Evolutionary conservation across 2,329 filamentous ascomycete genomes (phyloP).

Genomic region (Neonectria ditissima): DNA sequence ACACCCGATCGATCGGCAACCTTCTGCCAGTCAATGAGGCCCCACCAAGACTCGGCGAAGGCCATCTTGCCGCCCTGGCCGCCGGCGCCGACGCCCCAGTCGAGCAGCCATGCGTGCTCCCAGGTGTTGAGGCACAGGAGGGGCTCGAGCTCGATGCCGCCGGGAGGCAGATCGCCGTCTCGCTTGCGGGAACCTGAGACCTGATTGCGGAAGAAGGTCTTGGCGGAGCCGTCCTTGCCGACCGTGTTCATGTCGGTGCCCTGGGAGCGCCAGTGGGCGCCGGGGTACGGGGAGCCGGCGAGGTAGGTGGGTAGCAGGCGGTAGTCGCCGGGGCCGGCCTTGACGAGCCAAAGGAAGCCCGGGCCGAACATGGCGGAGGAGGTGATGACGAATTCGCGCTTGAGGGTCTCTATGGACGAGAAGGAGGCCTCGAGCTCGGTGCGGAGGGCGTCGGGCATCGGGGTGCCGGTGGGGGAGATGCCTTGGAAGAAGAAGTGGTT

Average conservation of each 20-base stretch:
- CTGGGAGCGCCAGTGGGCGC: constrained; percentile 83
- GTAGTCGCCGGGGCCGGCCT: constrained; percentile 61
- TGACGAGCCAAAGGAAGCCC: constrained; percentile 96
- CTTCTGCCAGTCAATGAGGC: constrained; percentile 84
- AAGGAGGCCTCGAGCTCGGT: constrained; percentile 76
- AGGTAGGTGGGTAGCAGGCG: constrained; percentile 90
- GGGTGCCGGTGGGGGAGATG: constrained; percentile 56
- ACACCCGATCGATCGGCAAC: constrained; percentile 63
- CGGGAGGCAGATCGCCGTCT: constrained; percentile 63
- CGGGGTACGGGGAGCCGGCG: constrained; percentile 87
- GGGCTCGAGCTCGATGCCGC: constrained; percentile 77
- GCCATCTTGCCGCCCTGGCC: constrained; percentile 78
- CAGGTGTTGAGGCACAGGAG: constrained; percentile 94
- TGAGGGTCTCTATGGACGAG: constrained; percentile 84
- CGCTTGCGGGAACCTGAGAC: constrained; percentile 46
- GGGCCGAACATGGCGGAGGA: constrained; percentile 95
- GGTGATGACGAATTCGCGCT: constrained; percentile 81
- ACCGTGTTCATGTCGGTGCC: constrained; percentile 76
- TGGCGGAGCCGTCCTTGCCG: constrained; percentile 54
- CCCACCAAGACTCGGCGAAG: constrained; percentile 88
- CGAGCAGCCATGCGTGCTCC: constrained; percentile 91
- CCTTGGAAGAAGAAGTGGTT: constrained; percentile 84
- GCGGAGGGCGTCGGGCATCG: constrained; percentile 69
- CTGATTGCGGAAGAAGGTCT: constrained; percentile 55
- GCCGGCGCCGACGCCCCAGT: constrained; percentile 72